Evolutionary conservation across 202 grass and related monocot species (phyloP), one percentile per base, ranked within the genome.

Genomic region (Tripidium arundinaceum): DNA sequence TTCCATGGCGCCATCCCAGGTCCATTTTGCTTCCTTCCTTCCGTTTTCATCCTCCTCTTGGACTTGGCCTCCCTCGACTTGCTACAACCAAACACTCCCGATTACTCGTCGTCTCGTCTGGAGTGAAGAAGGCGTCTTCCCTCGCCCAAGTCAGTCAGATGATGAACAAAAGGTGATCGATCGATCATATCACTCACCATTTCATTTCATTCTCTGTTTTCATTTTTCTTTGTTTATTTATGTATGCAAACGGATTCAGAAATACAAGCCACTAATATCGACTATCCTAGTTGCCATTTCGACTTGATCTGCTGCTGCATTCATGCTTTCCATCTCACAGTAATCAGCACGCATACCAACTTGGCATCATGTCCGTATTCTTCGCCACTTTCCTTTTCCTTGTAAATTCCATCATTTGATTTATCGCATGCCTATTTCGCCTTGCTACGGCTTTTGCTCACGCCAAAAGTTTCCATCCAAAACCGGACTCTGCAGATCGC

Each of bases 401-500:
- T 28, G 22, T 12, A 6, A 62, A 62, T 76, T 76, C 15, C 37
- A 16, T 29, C 55, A 4, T 75, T 41, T 41, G 9, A 47, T 7
- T 26, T 22, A 55, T 55, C 50, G 25, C 40, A 86, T 76, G 79
- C 12, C 63, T 24, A 7, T 77, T 77, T 57, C 62, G 54, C 41
- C n/a, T n/a, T n/a, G n/a, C n/a, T n/a, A n/a, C 46, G 29, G 45
- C 24, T 18, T 7, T 8, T n/a, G 16, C 77, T 67, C 62, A 79
- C 31, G 33, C 77, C 54, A 28, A 62, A 68, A 27, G 33, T 40
- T 79, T 58, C 64, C 64, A 59, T 74, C 31, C 19, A 21, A 28
- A 70, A 4, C 4, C 24, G 4, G 52, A 6, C 28, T 37, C 67
- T 66, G 79, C 85, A 78, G 85, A 83, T 73, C 58, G 36, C 59